Conservation (phyloP, 495 filamentous ascomycete genomes). For the Podospora fimiseda region DNA sequence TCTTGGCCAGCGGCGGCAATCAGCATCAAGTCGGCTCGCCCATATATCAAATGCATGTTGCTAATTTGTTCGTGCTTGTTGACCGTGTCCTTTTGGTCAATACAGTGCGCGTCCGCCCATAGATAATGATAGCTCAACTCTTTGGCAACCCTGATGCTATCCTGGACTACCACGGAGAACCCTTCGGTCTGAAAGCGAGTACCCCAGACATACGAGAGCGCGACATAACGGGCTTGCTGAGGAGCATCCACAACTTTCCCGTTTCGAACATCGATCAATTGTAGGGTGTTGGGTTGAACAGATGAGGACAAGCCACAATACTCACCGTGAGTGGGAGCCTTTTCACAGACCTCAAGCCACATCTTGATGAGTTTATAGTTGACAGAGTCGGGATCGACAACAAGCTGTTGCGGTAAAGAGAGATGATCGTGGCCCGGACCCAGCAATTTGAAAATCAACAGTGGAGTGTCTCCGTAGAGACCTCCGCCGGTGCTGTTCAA, state of each 20-base stretch:
- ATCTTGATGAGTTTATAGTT: not conserved
- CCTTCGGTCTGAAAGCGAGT: not conserved
- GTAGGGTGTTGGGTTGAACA: not conserved
- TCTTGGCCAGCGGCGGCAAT: not conserved
- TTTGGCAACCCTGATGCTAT: not conserved
- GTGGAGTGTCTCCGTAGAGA: no score
- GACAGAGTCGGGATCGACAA: not conserved
- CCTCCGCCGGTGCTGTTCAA: no score
- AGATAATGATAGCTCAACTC: not conserved
- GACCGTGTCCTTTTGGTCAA: not conserved
- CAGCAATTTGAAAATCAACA: no score
- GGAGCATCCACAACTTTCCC: not conserved
- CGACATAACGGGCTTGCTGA: not conserved
- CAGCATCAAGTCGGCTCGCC: not conserved
- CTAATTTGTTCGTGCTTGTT: not conserved
- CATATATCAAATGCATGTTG: not conserved
- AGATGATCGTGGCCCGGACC: no score
- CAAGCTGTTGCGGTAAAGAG: no score
- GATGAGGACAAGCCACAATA: not conserved
- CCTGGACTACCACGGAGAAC: not conserved
- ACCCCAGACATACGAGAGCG: not conserved
- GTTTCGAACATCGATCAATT: not conserved
- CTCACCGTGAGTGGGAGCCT: not conserved
- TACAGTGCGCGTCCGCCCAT: not conserved
- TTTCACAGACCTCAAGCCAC: not conserved